Percentiles rank a stretch among this genome's conserved stretches.
phyloP scores from a whole-genome alignment of 1,284 basidiomycete genomes.

The Sanghuangporus weigelae region DNA sequence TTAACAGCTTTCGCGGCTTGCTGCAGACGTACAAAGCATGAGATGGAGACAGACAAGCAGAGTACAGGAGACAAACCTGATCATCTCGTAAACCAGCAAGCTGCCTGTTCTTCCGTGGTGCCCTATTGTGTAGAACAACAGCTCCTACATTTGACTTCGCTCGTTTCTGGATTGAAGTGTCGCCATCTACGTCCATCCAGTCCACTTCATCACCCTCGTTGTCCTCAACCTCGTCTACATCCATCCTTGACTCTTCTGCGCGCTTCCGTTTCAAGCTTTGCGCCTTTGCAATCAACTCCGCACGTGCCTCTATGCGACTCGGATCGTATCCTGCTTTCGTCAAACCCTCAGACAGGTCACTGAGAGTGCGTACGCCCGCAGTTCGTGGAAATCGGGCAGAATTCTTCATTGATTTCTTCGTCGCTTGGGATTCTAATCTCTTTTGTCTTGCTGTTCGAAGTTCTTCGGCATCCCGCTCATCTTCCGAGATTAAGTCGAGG shows the following conservation, averaged over 20 bases:
- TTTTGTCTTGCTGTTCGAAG: slow-evolving; percentile 63
- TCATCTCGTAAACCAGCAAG: slow-evolving; percentile 76
- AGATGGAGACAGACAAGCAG: background rate
- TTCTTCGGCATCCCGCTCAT: slow-evolving; percentile 77
- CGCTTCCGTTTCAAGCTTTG: slow-evolving; percentile 69
- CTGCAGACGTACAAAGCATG: slow-evolving; percentile 30
- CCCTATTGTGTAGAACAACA: slow-evolving; percentile 40
- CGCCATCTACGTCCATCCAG: slow-evolving; percentile 53
- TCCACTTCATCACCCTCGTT: slow-evolving; percentile 38
- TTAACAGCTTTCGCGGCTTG: slow-evolving; percentile 78
- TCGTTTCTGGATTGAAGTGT: slow-evolving; percentile 49
- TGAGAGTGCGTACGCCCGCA: slow-evolving; percentile 80
- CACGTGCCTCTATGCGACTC: slow-evolving; percentile 82
- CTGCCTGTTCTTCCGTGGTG: slow-evolving; percentile 67
- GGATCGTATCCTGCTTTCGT: slow-evolving; percentile 89
- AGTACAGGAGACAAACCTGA: slow-evolving; percentile 40
- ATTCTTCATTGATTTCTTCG: slow-evolving; percentile 88
- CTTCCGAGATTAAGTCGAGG: slow-evolving; percentile 90
- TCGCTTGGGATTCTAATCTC: slow-evolving; percentile 74
- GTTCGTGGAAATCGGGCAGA: slow-evolving; percentile 82
- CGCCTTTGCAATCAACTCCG: slow-evolving; percentile 76
- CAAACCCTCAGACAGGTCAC: slow-evolving; percentile 79
- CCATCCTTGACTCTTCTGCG: slow-evolving; percentile 40
- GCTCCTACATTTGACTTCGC: slow-evolving; percentile 61
- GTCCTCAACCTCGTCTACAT: slow-evolving; percentile 29